Conservation (phyloP, 768 basidiomycete species). For the Leccinum obscurum region DNA sequence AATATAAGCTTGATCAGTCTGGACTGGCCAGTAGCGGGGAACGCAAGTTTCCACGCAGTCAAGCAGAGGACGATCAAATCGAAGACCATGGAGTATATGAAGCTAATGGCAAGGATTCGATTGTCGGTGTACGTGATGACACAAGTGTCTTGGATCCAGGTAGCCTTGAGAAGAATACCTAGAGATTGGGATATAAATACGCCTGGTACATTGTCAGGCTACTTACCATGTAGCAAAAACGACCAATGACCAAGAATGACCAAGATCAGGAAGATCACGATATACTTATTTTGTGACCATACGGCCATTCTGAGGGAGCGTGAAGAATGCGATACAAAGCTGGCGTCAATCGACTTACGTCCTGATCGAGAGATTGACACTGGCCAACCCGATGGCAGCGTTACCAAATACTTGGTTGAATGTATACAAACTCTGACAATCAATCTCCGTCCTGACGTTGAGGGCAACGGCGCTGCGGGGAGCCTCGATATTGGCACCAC, state of each 20-base stretch:
- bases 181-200: not conserved
- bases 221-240: conserved; percentile 60
- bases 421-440: conserved; percentile 70
- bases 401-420: conserved; percentile 69
- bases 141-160: conserved; percentile 53
- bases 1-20: conserved; percentile 66
- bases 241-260: conserved; percentile 74
- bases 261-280: conserved; percentile 50
- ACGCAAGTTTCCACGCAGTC: conserved; percentile 60
- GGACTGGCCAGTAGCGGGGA: conserved; percentile 46
- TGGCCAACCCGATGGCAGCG: conserved; percentile 66
- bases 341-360: conserved; percentile 45
- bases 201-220: not conserved
- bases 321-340: conserved; percentile 1
- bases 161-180: conserved; percentile 63
- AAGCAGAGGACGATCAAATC: conserved; percentile 63
- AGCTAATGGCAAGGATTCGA: conserved; percentile 59
- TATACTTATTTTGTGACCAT: conserved; percentile 59
- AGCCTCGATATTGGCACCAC: not conserved
- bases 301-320: conserved; percentile 57
- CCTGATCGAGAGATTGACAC: conserved; percentile 67
- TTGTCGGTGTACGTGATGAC: conserved; percentile 60
- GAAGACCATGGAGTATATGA: conserved; percentile 75
- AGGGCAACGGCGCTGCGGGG: conserved; percentile 50
- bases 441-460: conserved; percentile 56